Percentiles rank a stretch among this genome's conserved stretches.
phyloP scores from a whole-genome alignment of 2,329 filamentous ascomycete genomes.

The Beauveria brongniartii region DNA sequence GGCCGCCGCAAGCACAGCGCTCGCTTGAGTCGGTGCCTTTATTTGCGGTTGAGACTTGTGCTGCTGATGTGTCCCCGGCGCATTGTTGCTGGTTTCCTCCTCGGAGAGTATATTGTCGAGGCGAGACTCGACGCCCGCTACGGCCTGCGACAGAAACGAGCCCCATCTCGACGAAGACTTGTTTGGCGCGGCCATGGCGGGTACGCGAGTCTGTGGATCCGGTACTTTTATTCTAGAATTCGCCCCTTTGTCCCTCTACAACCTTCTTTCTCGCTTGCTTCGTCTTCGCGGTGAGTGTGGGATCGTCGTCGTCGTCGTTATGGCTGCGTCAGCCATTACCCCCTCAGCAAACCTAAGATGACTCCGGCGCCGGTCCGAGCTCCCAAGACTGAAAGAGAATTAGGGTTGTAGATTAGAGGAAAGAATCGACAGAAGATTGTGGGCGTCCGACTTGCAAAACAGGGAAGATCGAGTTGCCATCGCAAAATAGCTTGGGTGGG shows the following conservation, averaged over 20 bases:
- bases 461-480: neutral
- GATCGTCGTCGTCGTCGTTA: neutral
- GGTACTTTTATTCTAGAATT: neutral
- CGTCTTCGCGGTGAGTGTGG: neutral
- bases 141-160: conserved; percentile 77
- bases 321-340: conserved; percentile 2
- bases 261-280: neutral
- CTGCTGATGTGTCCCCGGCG: conserved; percentile 24
- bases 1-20: conserved; percentile 15
- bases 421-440: neutral
- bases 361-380: neutral
- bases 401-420: neutral
- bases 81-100: conserved; percentile 41
- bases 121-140: conserved; percentile 87
- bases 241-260: neutral
- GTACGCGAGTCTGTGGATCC: neutral
- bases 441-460: neutral
- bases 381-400: neutral
- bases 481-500: neutral
- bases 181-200: conserved; percentile 39
- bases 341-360: neutral
- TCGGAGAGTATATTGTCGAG: conserved; percentile 88
- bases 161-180: conserved; percentile 60
- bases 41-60: conserved; percentile 22
- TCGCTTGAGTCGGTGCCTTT: conserved; percentile 2